Evolutionary conservation across 305 asterid species (phyloP), one percentile per base, ranked within the genome.

Genomic region (Solanum hybrid): DNA sequence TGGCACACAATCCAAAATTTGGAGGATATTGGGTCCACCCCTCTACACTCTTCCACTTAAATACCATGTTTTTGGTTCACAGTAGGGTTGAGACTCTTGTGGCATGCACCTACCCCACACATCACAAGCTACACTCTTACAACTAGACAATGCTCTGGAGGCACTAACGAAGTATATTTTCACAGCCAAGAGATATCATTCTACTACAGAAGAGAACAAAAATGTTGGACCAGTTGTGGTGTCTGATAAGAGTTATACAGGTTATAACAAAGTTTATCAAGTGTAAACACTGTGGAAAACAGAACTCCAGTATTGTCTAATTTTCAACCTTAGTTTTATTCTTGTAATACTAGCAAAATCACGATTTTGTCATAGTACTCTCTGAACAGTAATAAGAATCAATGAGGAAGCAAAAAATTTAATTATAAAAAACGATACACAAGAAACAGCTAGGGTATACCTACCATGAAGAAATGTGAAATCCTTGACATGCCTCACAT

Each of bases 401-500:
- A 85, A 51, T 56, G 46, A 16, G 46, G 46, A 85, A 85, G 46
- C 42, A 9, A 31, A 31, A 81, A 82, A 46, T 69, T 46, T 56
- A 24, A 27, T 81, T 38, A 27, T 40, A 81, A 22, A 60, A 79
- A 37, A 20, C 2, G 60, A 87, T 38, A 64, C 27, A 71, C 29
- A 32, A 77, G 76, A 64, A 87, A 42, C 32, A 46, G 88, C 10
- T 72, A 32, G 31, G 38, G 78, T 75, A 90, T 75, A 82, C 98
- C 95, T 93, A 97, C 99, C 99, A 90, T 97, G 94, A 89, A 97
- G 88, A 91, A 96, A 96, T 91, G 93, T 90, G 90, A 96, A 94
- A 92, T 97, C 99, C 91, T 96, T 96, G 46, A 97, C 96, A 87
- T 97, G 99, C 94, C 95, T 97, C 98, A 97, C 95, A 88, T 95